Evolutionary conservation across 306 rosid species (phyloP).

Genomic region (Leucaena leucocephala): DNA sequence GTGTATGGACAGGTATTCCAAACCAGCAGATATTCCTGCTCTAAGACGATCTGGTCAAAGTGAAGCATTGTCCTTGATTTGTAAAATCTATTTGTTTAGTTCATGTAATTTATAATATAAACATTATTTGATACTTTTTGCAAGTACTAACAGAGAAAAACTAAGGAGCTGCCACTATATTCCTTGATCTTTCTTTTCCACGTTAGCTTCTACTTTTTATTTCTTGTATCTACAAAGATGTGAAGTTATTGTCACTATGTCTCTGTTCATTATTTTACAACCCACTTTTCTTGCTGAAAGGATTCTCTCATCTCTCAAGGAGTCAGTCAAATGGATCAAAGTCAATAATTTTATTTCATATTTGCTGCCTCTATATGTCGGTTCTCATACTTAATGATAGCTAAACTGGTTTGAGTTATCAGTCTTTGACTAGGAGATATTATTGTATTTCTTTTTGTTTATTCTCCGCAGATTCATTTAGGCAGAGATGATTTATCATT

Average conservation of each 20-base stretch:
- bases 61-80: constrained; percentile 29
- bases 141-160: neutral
- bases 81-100: constrained; percentile 23
- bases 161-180: too few species aligned
- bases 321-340: neutral
- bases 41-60: constrained; percentile 27
- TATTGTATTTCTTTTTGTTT: constrained; percentile 13
- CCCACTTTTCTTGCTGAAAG: constrained; percentile 1
- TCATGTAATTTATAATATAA: constrained; percentile 8
- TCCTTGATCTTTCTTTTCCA: too few species aligned
- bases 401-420: constrained; percentile 29
- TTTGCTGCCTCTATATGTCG: neutral
- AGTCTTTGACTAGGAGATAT: constrained; percentile 37
- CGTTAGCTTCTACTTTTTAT: too few species aligned
- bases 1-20: too few species aligned
- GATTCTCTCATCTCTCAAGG: too few species aligned
- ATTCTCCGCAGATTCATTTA: too few species aligned
- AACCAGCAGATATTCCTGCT: constrained; percentile 21
- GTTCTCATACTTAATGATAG: constrained; percentile 4
- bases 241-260: too few species aligned
- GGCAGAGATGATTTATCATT: too few species aligned
- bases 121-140: constrained; percentile 20
- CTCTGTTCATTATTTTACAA: too few species aligned
- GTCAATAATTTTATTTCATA: neutral
- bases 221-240: too few species aligned